Base-by-base conservation (phyloP, 108 stramenopile genomes). In the Nannochloropsis oceanica region DNA sequence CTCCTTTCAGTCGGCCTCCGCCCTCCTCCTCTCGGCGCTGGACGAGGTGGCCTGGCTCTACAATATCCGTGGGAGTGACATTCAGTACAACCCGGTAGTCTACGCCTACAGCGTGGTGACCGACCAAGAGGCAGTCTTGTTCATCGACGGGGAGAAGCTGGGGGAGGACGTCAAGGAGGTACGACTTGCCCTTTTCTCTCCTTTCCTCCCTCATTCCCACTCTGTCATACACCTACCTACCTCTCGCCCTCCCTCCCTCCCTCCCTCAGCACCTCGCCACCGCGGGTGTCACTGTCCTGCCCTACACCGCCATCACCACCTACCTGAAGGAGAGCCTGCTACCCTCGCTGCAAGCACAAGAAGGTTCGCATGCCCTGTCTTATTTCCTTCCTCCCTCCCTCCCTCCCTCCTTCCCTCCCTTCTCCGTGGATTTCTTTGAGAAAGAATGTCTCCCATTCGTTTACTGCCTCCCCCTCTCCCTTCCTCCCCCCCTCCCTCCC, bases 31-130 rank as follows among this genome's bases (percentile, higher is more conserved):
- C 87, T 87, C 93, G 44, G 93, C 96, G 0, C 86, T 98, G 86
- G 97, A 97, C 87, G 97, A 99, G 87, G 24, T 99, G 44, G 96
- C 96, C 11, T 98, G 97, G 92, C 93, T 99, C 26, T 87, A 96
- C 86, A 98, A 98, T 88, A 84, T 99, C 34, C 91, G 97, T 22
- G 95, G 92, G 87, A 92, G 94, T 25, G 97, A 97, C 85, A 87
- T 93, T 43, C 79, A 24, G 22, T 93, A 80, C 88, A 93, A 92
- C 88, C 97, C 97, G 3, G 95, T 98, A 12, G 95, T 95, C 13
- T 93, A 95, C 83, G 94, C 95, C 42, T 98, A 96, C 90, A 95
- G 91, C 18, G 91, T 96, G 22, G 87, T 99, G 22, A 90, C 90
- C 24, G 86, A 42, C 25, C 79, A 87, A 0, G 42, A 42, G 44